Conservation (phyloP, 139 green algal species). For the Tetraselmis striata region DNA sequence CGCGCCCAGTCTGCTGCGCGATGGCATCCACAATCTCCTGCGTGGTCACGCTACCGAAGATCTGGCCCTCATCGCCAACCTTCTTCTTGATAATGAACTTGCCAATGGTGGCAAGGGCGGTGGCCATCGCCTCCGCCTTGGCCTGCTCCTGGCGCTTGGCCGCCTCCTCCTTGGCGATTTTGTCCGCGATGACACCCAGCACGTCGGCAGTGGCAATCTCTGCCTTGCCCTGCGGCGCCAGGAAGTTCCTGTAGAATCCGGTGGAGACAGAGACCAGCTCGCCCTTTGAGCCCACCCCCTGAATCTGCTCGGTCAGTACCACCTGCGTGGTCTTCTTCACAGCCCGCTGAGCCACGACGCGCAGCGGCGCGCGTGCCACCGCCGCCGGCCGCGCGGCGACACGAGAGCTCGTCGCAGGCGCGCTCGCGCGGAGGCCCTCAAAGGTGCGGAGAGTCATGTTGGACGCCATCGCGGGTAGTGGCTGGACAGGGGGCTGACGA, state of each 20-base stretch:
- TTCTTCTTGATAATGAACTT: conserved; percentile 93
- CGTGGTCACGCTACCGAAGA: conserved; percentile 72
- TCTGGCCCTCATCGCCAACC: conserved; percentile 70
- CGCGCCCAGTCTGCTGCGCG: conserved; percentile 65
- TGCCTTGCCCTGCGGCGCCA: conserved; percentile 64
- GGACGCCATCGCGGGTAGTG: background rate
- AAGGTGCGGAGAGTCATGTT: background rate
- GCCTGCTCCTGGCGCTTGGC: conserved; percentile 50
- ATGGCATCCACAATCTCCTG: conserved; percentile 72
- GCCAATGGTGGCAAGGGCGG: conserved; percentile 75
- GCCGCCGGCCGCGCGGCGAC: background rate
- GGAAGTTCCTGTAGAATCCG: conserved; percentile 88
- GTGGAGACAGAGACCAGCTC: conserved; percentile 66
- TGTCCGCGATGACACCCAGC: conserved; percentile 30
- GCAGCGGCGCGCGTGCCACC: conserved; percentile 6
- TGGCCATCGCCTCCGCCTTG: conserved; percentile 51
- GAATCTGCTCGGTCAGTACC: conserved; percentile 44
- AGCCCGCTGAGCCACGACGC: conserved; percentile 27
- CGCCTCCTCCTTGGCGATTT: conserved; percentile 48
- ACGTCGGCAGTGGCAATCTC: conserved; percentile 61
- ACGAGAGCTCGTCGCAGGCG: no score
- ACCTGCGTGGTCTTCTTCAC: conserved; percentile 31
- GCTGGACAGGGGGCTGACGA: no score
- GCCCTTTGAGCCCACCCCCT: conserved; percentile 54
- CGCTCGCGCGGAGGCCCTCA: background rate